Evolutionary conservation across 176 grass and related monocot species (phyloP), one percentile per base, ranked within the genome.

Genomic region (Neostapfia colusana): DNA sequence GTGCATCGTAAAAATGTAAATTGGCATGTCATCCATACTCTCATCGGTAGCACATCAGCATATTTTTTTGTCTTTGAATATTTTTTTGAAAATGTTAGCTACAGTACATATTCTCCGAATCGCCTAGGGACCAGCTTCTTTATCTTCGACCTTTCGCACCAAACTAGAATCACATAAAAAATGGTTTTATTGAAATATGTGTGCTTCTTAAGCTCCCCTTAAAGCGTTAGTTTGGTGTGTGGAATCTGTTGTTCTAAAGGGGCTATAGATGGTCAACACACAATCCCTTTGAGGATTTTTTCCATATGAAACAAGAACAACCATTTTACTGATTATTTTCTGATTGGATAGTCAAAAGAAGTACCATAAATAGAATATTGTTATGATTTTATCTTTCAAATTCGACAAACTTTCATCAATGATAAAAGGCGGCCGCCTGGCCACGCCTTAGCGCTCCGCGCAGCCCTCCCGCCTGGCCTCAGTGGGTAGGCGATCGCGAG

Each of bases 81-180:
- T 63, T 68, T 63, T 79, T 26, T 49, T 79, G 63, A 63, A 28
- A 65, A 63, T 62, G 67, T 42, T 46, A 39, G 75, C 54, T 46
- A 79, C 75, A 69, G 70, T 39, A 88, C 75, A 75, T 88, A 88
- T 88, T 83, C 81, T 63, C 36, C 13, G 67, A 67, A 87, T 78
- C 13, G 2, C 24, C 17, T 0, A 41, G 39, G 53, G 44, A 63
- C 53, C 25, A 10, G 16, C 24, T 67, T 72, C 28, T 67, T 35
- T 80, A 23, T 34, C 73, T 72, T 77, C 55, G 17, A 83, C 61
- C 51, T 53, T 46, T 27, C 7, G 14, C 31, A 24, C 73, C 44
- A 68, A 68, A 15, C 15, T 40, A 26, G 28, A 83, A 83, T 69
- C 35, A 54, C 2, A 21, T 39, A 21, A 54, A 45, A 60, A 27